phyloP scores from a whole-genome alignment of 2,329 filamentous ascomycete genomes.

The Coleophoma cylindrospora region DNA sequence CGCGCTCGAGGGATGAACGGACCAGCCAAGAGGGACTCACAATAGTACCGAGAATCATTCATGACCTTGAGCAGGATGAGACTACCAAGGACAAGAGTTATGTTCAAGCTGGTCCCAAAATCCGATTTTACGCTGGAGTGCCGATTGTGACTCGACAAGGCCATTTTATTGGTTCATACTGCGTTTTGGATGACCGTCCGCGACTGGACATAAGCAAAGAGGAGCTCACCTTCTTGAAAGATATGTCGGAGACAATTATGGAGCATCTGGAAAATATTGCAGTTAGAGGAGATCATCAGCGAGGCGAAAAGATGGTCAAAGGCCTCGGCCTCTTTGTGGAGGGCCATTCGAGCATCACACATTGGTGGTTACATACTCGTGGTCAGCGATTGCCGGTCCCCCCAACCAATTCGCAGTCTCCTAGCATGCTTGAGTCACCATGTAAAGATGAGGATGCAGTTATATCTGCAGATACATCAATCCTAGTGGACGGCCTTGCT shows the following conservation, averaged over 20 bases:
- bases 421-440: not conserved
- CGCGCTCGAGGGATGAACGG: not conserved
- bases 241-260: slow-evolving; percentile 49
- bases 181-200: slow-evolving; percentile 50
- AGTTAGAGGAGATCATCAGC: slow-evolving; percentile 42
- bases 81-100: not conserved
- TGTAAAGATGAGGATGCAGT: not conserved
- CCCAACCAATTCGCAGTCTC: not conserved
- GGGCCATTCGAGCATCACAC: slow-evolving; percentile 29
- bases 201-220: slow-evolving; percentile 42
- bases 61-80: not conserved
- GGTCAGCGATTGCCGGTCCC: not conserved
- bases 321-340: slow-evolving; percentile 48
- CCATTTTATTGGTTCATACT: slow-evolving; percentile 51
- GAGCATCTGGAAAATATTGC: slow-evolving; percentile 54
- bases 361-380: slow-evolving; percentile 8
- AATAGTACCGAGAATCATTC: not conserved
- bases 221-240: slow-evolving; percentile 47
- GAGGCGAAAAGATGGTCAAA: slow-evolving; percentile 45
- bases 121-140: slow-evolving; percentile 14
- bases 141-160: slow-evolving; percentile 15
- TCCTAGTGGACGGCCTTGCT: not conserved
- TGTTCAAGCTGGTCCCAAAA: not conserved
- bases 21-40: not conserved
- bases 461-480: not conserved